Conservation (phyloP, 2,329 filamentous ascomycete species). For the Colletotrichum musicola region DNA sequence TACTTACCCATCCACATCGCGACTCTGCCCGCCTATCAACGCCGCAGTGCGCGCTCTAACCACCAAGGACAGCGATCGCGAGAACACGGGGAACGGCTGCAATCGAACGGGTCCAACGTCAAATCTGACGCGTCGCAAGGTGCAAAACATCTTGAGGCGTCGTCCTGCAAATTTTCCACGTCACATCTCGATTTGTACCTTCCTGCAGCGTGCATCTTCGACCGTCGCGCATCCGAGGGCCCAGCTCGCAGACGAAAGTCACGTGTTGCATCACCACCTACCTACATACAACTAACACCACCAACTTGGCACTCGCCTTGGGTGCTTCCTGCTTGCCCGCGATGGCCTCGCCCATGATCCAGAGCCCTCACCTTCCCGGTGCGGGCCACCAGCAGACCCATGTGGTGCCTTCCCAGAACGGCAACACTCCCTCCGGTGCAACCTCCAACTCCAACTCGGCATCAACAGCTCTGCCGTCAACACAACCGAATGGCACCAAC, state of each 20-base stretch:
- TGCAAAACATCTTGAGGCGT: not conserved
- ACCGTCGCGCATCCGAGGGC: not conserved
- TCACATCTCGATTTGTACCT: not conserved
- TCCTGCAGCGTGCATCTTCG: not conserved
- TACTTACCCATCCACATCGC: not conserved
- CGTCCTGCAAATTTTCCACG: not conserved
- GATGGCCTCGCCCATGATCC: slow-evolving; percentile 1
- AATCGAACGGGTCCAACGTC: slow-evolving; percentile 5
- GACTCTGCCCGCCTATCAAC: no score
- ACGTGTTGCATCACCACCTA: not conserved
- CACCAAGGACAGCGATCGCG: no score
- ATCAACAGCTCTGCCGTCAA: not conserved
- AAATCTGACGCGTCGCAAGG: slow-evolving; percentile 9
- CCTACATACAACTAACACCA: not conserved
- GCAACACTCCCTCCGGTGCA: no score
- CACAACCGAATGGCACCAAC: not conserved
- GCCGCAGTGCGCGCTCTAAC: no score
- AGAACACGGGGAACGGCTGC: not conserved
- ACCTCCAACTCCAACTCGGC: not conserved
- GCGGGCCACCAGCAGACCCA: no score
- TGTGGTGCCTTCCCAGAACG: no score
- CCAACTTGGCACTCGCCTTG: not conserved
- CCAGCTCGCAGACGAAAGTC: not conserved
- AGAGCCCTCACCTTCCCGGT: not conserved
- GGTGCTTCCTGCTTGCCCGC: no score